These are phyloP conservation scores for Naganishia sp. DNA, from an alignment of 1,284 basidiomycete species.

Conservation along the genomic window DNA sequence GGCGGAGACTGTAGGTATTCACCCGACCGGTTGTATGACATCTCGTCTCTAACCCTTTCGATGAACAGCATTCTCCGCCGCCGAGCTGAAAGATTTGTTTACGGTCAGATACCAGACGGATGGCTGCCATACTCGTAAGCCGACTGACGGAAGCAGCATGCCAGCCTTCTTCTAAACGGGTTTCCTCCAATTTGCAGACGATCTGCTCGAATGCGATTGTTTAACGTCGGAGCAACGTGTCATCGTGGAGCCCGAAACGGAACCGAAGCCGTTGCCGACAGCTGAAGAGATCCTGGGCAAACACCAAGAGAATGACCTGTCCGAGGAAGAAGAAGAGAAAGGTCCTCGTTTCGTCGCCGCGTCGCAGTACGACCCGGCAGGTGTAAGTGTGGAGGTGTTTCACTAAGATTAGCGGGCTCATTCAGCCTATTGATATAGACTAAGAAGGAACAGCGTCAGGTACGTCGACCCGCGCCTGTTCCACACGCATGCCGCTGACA, in stretches of 20 bases:
- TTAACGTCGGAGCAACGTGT: constrained; percentile 38
- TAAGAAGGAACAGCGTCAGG: constrained; percentile 55
- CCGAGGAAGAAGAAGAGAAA: constrained; percentile 46
- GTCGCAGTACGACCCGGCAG: constrained; percentile 58
- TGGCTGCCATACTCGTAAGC: constrained; percentile 75
- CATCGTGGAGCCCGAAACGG: constrained; percentile 37
- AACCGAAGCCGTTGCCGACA: constrained; percentile 1
- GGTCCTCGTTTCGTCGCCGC: constrained; percentile 68
- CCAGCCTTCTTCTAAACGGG: background rate
- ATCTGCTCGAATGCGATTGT: constrained; percentile 76
- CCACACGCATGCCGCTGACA: background rate
- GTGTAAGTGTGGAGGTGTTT: constrained; percentile 39
- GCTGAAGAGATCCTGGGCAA: constrained; percentile 17
- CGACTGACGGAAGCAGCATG: background rate
- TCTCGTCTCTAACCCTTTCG: constrained; percentile 57
- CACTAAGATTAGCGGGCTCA: background rate
- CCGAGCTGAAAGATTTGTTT: constrained; percentile 92
- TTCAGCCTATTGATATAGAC: constrained; percentile 34
- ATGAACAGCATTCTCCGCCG: constrained; percentile 72
- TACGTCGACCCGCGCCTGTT: constrained; percentile 48
- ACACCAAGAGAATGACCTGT: constrained; percentile 49
- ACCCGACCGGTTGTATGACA: constrained; percentile 25
- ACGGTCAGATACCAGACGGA: constrained; percentile 73
- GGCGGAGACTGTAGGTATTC: constrained; percentile 57
- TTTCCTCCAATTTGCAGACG: constrained; percentile 37